Evolutionary conservation across 2,329 filamentous ascomycete species (phyloP), one percentile per base, ranked within the genome.

Genomic region (Beauveria sp.): DNA sequence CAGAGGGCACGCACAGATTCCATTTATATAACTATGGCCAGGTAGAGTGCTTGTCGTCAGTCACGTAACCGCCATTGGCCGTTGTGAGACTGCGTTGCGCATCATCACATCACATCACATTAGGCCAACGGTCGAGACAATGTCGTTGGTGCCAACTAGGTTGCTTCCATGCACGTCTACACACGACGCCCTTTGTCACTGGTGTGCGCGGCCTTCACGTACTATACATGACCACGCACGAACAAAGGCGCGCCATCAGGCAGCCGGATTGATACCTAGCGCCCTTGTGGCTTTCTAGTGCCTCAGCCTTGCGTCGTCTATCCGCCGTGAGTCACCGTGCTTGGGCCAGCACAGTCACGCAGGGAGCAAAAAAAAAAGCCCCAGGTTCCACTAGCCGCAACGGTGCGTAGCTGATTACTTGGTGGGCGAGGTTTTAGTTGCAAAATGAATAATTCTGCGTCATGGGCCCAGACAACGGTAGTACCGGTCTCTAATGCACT

Each of bases 261-360:
- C 31, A 34, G 31, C 10, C 31, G 31, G 10, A 34, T 34, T 34
- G 31, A 34, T 12, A 34, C 31, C 45, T 40, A 42, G 10, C 56
- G 31, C 5, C 5, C 1, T 59, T 59, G 56, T 59, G 46, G 56
- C 56, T 59, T 51, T 26, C 16, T 20, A 14, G 43, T 28, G 46
- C 38, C 24, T 52, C 48, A 46, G 57, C 57, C 48, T 52, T 60
- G 57, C 48, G 45, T 43, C 10, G 10, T 10, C 31, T 4, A 34
- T 34, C 31, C 31, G 31, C 31, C 40, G 40, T 60, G 57, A 60
- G 57, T 60, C 57, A 60, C 57, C 20, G 3, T 45, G 49, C 48
- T 40, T 24, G 9, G 55, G 43, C 43, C 43, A 58, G 45, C 26
- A 58, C 31, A 50, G 45, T 58, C 45, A 49, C 55, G 18, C 31